Evolutionary conservation across 108 stramenopile species (phyloP), one percentile per base, ranked within the genome.

Genomic region (Nannochloropsis gaditana): DNA sequence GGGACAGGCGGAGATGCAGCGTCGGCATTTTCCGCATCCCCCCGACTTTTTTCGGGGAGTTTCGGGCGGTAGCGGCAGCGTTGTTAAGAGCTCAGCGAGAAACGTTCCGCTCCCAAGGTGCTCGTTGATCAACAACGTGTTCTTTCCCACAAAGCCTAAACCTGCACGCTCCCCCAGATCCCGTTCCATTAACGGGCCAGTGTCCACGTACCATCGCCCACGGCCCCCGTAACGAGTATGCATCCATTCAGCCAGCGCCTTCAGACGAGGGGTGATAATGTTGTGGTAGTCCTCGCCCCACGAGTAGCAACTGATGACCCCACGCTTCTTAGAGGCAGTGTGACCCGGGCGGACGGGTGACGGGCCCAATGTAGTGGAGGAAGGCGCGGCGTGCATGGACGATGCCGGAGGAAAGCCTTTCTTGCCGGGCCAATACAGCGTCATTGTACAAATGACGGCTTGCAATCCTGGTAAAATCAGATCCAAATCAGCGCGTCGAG

Each of bases 151-250:
- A n/a, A 73, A 73, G n/a, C 59, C 59, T n/a, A 73, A n/a, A 4
- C 59, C 59, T n/a, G 59, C 59, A 6, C 59, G 59, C 8, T 73
- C 59, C 15, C 19, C 59, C 4, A 73, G 59, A n/a, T 73, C 59
- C n/a, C 59, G 15, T 73, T 73, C 59, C 59, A 73, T 73, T n/a
- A 73, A 73, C 4, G 59, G 59, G 3, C 59, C 59, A 3, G 59
- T 73, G 59, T 73, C 59, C 15, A 73, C 59, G 59, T 73, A 73
- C 59, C 59, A 73, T 73, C 59, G 59, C n/a, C 59, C 59, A n/a
- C 8, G 59, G 19, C 59, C 59, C 59, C 59, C 59, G 59, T n/a
- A 73, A n/a, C 59, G 59, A n/a, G 59, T 73, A 8, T 73, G 59
- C 19, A n/a, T 73, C 59, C 59, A 73, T 6, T 73, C 59, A 4